Evolutionary conservation across 495 filamentous ascomycete species (phyloP), one percentile per base, ranked within the genome.

Genomic region (Penicillium antarcticum): DNA sequence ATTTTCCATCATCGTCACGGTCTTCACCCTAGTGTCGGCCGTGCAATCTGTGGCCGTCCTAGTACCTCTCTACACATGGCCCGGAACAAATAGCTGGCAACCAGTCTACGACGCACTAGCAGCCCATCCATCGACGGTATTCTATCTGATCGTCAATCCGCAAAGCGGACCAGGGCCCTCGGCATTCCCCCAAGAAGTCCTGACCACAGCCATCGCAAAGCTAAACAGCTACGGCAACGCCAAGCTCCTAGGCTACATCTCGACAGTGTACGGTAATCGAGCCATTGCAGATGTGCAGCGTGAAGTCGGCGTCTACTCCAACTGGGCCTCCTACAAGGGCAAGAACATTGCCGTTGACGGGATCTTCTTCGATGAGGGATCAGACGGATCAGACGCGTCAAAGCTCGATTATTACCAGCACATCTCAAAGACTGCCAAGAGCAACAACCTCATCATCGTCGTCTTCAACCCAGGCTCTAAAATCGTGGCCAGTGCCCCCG

Each of bases 21-120:
- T 53, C 24, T 42, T 62, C 8, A 24, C 52, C 9, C 37, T 58
- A 42, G 45, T 45, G 14, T 58, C 52, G 2, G 16, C 37, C 1
- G 53, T 36, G 6, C 33, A 39, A 26, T 53, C 67, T 2, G 68
- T 66, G 17, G 70, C 65, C 23, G 56, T 81, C 24, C 52, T 81
- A 24, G 58, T 80, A 18, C 78, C 80, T 2, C 63, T 83, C 16
- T 82, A 81, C 56, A 46, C 68, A 33, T 80, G 74, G 58, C 80
- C 79, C 1, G 55, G 51, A n/a, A 57, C 55, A 21, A 57, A 54
- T n/a, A 65, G 66, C 39, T 82, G 80, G 79, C 40, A 50, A 10
- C 63, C 73, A 17, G 63, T 75, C 44, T 67, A 70, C 40, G 53
- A 68, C 2, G 62, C 63, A 24, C 62, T 77, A 16, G 29, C 48